Percentiles rank a stretch among this genome's conserved stretches.
Conservation (phyloP, 2,329 filamentous ascomycete species). For the Allantophomopsis lycopodina region DNA sequence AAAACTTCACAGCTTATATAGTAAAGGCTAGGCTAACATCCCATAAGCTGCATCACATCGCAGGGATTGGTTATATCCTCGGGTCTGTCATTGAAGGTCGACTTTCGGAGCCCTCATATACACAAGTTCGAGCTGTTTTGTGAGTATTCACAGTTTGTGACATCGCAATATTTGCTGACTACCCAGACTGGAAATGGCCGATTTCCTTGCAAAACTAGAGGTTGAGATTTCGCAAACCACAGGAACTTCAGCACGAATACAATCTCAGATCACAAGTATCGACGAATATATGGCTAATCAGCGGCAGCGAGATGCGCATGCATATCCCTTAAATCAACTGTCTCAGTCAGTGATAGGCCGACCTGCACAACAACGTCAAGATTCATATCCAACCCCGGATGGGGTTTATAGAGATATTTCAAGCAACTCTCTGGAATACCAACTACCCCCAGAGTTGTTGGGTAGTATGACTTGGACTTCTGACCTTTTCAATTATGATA, state of each 20-base stretch:
- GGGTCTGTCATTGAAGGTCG: constrained; percentile 25
- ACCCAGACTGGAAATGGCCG: constrained; percentile 23
- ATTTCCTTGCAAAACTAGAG: constrained; percentile 29
- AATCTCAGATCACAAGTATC: constrained; percentile 26
- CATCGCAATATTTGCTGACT: neutral
- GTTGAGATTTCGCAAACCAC: constrained; percentile 21
- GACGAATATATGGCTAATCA: constrained; percentile 17
- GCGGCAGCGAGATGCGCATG: constrained; percentile 1
- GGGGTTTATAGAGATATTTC: constrained; percentile 3
- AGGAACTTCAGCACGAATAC: constrained; percentile 24
- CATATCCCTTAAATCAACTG: constrained; percentile 1
- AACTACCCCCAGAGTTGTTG: constrained; percentile 24
- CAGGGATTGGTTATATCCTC: constrained; percentile 33
- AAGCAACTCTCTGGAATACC: constrained; percentile 19
- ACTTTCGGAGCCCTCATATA: constrained; percentile 7
- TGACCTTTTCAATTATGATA: constrained; percentile 1
- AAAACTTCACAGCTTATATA: neutral
- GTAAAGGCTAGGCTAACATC: neutral
- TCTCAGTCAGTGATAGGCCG: neutral
- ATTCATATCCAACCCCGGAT: constrained; percentile 2
- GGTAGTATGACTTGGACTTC: constrained; percentile 26
- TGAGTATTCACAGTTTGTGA: constrained; percentile 6
- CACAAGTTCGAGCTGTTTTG: constrained; percentile 23
- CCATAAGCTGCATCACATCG: constrained; percentile 26
- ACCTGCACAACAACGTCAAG: neutral